Evolutionary conservation across 345 rosid species (phyloP).

Genomic region (Eucalyptus marginata): DNA sequence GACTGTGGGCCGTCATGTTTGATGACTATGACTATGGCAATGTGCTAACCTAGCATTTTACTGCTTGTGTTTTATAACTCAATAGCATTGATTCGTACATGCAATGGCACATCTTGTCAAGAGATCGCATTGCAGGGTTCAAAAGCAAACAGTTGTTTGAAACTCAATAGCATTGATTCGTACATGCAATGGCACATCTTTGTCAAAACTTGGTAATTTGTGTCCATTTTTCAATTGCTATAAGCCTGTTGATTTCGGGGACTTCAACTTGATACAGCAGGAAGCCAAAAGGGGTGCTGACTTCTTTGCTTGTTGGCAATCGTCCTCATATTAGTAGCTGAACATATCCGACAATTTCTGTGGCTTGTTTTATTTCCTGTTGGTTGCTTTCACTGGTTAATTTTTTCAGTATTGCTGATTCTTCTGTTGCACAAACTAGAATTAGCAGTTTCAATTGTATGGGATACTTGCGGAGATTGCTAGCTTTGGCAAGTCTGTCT

Average conservation of each 20-base stretch:
- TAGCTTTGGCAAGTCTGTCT: background rate
- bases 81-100: no score
- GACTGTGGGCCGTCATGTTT: background rate
- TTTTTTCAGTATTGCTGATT: background rate
- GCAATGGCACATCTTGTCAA: no score
- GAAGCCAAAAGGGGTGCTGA: background rate
- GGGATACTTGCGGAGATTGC: background rate
- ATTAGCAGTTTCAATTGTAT: background rate
- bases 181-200: background rate
- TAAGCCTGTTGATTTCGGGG: background rate
- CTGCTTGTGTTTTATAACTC: background rate
- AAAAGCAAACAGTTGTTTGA: background rate
- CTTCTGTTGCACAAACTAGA: background rate
- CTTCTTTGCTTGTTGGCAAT: background rate
- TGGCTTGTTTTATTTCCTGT: background rate
- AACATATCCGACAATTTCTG: background rate
- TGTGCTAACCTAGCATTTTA: background rate
- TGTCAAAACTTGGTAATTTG: background rate
- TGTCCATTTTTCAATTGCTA: background rate
- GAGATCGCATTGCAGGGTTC: background rate
- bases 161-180: background rate
- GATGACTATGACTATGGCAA: background rate
- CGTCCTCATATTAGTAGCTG: background rate
- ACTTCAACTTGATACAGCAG: background rate
- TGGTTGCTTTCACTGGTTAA: background rate